These are phyloP conservation scores for Nicotiana attenuata DNA, from an alignment of 257 asterid genomes.

Conservation along the genomic window DNA sequence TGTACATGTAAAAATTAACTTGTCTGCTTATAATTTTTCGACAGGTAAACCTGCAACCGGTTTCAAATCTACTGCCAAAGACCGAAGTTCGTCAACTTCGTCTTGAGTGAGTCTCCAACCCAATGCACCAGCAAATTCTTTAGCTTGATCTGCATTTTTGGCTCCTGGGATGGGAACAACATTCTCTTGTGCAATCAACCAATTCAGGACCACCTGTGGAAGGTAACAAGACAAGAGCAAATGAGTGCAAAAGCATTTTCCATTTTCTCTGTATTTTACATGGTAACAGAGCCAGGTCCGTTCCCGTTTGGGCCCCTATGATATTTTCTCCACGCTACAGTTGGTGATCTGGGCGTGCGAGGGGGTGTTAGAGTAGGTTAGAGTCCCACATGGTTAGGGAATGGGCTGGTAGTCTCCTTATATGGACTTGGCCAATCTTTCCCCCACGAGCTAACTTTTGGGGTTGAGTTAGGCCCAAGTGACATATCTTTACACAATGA, in stretches of 20 bases:
- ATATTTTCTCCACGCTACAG: too few species aligned
- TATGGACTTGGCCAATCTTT: too few species aligned
- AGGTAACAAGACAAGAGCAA: background rate
- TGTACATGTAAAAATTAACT: background rate
- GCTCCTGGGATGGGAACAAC: constrained; percentile 87
- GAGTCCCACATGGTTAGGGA: too few species aligned
- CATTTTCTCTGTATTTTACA: too few species aligned
- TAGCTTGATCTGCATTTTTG: constrained; percentile 64
- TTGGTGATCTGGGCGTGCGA: too few species aligned
- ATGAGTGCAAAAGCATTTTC: background rate
- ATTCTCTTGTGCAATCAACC: constrained; percentile 79
- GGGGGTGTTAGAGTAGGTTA: too few species aligned
- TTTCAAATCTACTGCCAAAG: constrained; percentile 52
- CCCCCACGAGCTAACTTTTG: too few species aligned
- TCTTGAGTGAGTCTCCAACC: constrained; percentile 63
- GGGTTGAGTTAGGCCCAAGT: too few species aligned
- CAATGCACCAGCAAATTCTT: constrained; percentile 69
- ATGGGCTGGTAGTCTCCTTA: too few species aligned
- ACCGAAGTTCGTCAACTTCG: constrained; percentile 63
- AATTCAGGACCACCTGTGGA: constrained; percentile 72
- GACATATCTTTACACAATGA: too few species aligned
- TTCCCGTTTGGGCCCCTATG: too few species aligned
- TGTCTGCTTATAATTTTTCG: constrained; percentile 47
- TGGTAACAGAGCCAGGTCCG: too few species aligned
- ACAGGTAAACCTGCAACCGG: constrained; percentile 74